Evolutionary conservation across 1,139 yeast genomes (phyloP), one percentile per base, ranked within the genome.

Genomic region (Taphrina wiesneri): DNA sequence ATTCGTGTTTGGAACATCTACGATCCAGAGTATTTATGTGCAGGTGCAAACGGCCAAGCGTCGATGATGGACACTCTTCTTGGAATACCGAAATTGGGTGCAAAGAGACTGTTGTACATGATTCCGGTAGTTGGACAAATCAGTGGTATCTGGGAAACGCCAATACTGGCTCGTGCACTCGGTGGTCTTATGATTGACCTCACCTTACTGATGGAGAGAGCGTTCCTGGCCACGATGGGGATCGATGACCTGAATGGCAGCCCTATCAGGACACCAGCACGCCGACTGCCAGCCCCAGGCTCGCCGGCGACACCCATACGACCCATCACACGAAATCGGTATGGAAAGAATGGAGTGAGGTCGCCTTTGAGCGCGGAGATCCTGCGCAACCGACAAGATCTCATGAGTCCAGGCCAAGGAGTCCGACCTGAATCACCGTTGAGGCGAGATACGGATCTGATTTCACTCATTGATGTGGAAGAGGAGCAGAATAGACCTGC

Each of bases 101-200:
- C 53, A 26, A 60, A 60, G 28, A 25, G 49, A 11, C 30, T 60
- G 32, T n/a, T 60, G 41, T 60, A 49, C 57, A 51, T 51, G 56
- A 39, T 60, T 28, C 64, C 64, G 0, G 64, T 52, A n/a, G 28
- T 60, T 7, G 56, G 56, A 5, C 64, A 39, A 4, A 60, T 60
- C 32, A 49, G 32, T 17, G 64, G 64, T 32, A 45, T 60, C 45
- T 53, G 56, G 57, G 56, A 49, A 11, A 26, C 56, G 21, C 64
- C 64, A 13, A 36, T 21, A 4, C 21, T 60, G 28, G 64, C 64
- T 5, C 34, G 57, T n/a, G 46, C 64, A 21, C 57, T 60, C 15
- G 57, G 64, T 1, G 57, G 64, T 2, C 64, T 60, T 19, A 60
- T 60, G 64, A 60, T 60, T 39, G 57, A 60, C 51, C 47, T 60